These are phyloP conservation scores for Zalaria sp. DNA, from an alignment of 2,329 filamentous ascomycete species.

Conservation along the genomic window DNA sequence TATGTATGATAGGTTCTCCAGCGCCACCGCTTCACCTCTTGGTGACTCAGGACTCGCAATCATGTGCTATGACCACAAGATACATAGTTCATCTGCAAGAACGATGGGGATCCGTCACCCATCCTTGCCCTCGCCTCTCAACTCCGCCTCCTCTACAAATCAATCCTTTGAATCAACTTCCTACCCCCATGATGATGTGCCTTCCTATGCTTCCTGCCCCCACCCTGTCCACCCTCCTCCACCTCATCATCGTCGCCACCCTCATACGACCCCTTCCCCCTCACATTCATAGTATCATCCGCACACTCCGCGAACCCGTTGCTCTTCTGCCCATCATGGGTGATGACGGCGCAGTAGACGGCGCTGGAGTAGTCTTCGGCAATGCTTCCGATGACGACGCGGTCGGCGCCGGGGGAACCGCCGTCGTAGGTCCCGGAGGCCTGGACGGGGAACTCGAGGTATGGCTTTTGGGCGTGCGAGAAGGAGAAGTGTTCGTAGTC, in stretches of 20 bases:
- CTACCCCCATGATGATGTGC: background rate
- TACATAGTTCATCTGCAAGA: no score
- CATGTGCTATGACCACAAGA: no score
- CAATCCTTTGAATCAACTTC: background rate
- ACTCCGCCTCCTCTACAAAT: background rate
- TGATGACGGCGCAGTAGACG: constrained; percentile 17
- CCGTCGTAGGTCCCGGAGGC: constrained; percentile 10
- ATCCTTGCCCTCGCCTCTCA: no score
- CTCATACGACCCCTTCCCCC: background rate
- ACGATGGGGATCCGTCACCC: no score
- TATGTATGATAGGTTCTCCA: no score
- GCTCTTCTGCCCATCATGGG: constrained; percentile 15
- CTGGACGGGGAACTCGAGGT: constrained; percentile 19
- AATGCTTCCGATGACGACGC: constrained; percentile 19
- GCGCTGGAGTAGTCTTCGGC: constrained; percentile 13
- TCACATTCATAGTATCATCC: constrained; percentile 9
- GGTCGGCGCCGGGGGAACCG: constrained; percentile 15
- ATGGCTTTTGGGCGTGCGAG: constrained; percentile 14
- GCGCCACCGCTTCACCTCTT: no score
- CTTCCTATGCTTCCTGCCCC: background rate
- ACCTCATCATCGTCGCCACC: background rate
- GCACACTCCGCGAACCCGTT: constrained; percentile 18
- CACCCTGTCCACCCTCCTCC: background rate
- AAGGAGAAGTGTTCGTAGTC: constrained; percentile 21
- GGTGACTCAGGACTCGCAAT: no score